Evolutionary conservation across 208 protist species (phyloP), one percentile per base, ranked within the genome.

Genomic region (Trichomonas tenax): DNA sequence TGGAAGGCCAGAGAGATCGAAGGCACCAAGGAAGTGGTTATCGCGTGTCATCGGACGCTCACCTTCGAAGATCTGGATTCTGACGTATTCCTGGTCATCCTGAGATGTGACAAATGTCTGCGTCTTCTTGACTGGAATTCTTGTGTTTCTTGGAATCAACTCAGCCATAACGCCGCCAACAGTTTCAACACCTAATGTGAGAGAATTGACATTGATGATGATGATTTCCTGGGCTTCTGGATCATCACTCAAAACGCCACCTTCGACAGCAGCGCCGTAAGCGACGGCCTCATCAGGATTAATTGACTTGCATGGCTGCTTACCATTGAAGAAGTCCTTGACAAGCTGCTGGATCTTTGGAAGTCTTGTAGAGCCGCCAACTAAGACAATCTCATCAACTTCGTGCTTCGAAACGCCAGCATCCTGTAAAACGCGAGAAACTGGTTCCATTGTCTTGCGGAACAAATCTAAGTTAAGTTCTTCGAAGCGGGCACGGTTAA

Each of bases 1-100:
- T n/a, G n/a, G n/a, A n/a, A n/a, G n/a, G n/a, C n/a, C n/a, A n/a
- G n/a, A n/a, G n/a, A n/a, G n/a, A n/a, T 98, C 98, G 97, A 99
- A 99, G 96, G 98, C 98, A 96, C 99, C n/a, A n/a, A n/a, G n/a
- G n/a, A n/a, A n/a, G n/a, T n/a, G n/a, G n/a, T n/a, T n/a, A n/a
- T n/a, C n/a, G 96, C 98, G 98, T 82, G 99, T 99, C 97, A 98
- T 97, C 17, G 98, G 96, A 44, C 99, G 98, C 98, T 99, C 99
- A 96, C 99, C 99, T 97, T 99, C 99, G 97, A 98, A 99, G 31
- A 99, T 98, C 97, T 99, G 98, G 96, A 99, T 99, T 89, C 99
- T 97, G 63, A 99, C 99, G 90, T 98, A 98, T 38, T 97, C 97
- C 98, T 99, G 99, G 97, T 99, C 99, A 97, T 99, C 98, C 96